Evolutionary conservation across 495 filamentous ascomycete genomes (phyloP), one percentile per base, ranked within the genome.

Genomic region (Polyplosphaeria fusca): DNA sequence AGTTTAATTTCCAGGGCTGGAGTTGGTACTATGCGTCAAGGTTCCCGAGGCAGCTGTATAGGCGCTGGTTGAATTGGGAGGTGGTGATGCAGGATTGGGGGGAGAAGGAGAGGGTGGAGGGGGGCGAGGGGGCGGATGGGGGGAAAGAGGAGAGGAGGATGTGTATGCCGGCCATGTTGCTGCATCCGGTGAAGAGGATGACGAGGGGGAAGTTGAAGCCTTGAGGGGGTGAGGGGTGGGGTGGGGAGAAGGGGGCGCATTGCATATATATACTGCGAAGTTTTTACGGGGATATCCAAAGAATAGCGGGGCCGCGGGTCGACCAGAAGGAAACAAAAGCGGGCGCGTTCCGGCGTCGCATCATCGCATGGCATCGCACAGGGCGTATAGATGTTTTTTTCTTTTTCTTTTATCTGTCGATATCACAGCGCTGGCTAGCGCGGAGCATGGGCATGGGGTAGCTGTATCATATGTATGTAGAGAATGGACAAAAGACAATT

Each of bases 131-230:
- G 2, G 39, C 9, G 30, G 64, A 67, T 55, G 47, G 59, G 42
- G 53, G 43, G 48, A 13, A 23, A 63, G 47, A 54, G 60, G 85
- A 89, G 70, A 89, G 88, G 19, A 80, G 92, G 55, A 94, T 98
- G 90, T 98, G 93, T 77, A 72, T 96, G 30, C 90, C 89, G 25
- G 86, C 86, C 13, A 88, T 95, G 87, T 76, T 73, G 42, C 44
- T 73, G 60, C 70, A 73, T 68, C 70, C 70, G 37, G 69, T 73
- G 4, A 71, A 70, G 59, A 54, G 56, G 46, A 65, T 70, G 60
- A 40, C 27, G 28, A 55, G 54, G 46, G 54, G 51, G 2, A 40
- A 42, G 40, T 7, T 48, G 38, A 56, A 47, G 30, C 11, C 20
- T 14, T 58, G 46, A 58, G 46, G 22, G 22, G 42, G 7, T 35